Conservation (phyloP, 106 monocot species). For the Iris macrosiphon region DNA sequence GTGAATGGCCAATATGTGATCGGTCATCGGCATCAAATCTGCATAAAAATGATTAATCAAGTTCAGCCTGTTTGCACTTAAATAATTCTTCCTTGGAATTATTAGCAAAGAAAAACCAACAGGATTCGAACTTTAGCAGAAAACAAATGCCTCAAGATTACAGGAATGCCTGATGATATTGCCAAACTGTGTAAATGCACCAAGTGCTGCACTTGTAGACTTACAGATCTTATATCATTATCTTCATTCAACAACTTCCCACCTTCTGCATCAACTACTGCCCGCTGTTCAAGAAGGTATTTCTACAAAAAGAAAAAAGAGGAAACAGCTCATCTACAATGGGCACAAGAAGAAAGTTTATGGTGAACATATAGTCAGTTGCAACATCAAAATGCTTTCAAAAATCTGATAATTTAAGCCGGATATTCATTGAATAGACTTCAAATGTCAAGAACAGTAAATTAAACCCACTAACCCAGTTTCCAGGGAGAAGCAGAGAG, state of each 20-base stretch:
- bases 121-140: not conserved
- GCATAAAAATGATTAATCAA: not conserved
- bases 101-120: not conserved
- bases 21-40: too few relatives aligned
- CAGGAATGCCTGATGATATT: not conserved
- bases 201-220: not conserved
- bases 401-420: too few relatives aligned
- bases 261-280: conserved; percentile 64
- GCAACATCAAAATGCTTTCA: too few relatives aligned
- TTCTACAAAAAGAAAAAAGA: conserved; percentile 35
- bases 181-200: not conserved
- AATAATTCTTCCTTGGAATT: not conserved
- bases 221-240: conserved; percentile 83
- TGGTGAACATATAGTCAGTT: too few relatives aligned
- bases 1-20: too few relatives aligned
- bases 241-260: conserved; percentile 97
- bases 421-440: too few relatives aligned
- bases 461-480: too few relatives aligned
- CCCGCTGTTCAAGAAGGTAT: conserved; percentile 76
- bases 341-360: too few relatives aligned
- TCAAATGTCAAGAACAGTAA: too few relatives aligned
- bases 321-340: not conserved
- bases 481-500: too few relatives aligned
- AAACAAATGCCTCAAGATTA: not conserved
- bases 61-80: not conserved